Evolutionary conservation across 2,329 filamentous ascomycete species (phyloP).

Genomic region (Pseudogymnoascus sp.): DNA sequence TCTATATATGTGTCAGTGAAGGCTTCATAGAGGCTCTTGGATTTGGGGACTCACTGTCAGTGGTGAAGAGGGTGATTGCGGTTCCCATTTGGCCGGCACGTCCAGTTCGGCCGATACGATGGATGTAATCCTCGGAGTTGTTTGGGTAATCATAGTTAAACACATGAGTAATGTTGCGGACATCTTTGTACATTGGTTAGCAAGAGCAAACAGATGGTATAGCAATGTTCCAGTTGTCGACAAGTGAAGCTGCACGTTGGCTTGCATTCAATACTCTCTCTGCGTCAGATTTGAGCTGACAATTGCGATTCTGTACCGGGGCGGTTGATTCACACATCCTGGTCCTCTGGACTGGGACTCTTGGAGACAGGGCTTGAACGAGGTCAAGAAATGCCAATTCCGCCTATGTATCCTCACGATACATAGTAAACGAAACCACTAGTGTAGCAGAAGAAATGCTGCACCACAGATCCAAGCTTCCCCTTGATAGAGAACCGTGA

Average conservation of each 20-base stretch:
- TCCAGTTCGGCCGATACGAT: conserved; percentile 92
- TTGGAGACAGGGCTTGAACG: conserved; percentile 69
- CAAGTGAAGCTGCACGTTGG: conserved; percentile 31
- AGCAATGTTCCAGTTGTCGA: conserved; percentile 57
- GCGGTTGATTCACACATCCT: conserved; percentile 50
- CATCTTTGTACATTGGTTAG: conserved; percentile 92
- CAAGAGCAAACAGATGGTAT: conserved; percentile 53
- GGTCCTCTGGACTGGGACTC: conserved; percentile 55
- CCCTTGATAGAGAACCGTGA: conserved; percentile 74
- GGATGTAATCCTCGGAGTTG: conserved; percentile 98
- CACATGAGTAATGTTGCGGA: conserved; percentile 99
- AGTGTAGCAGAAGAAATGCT: conserved; percentile 62
- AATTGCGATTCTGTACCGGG: conserved; percentile 43
- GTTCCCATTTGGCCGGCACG: conserved; percentile 92
- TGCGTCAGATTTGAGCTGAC: conserved; percentile 32
- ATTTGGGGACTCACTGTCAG: conserved; percentile 76
- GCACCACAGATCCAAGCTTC: conserved; percentile 82
- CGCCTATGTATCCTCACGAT: conserved; percentile 64
- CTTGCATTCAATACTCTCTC: conserved; percentile 37
- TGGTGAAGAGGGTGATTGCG: conserved; percentile 97
- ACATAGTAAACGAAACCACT: conserved; percentile 69
- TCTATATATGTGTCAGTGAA: conserved; percentile 44
- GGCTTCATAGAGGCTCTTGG: conserved; percentile 13
- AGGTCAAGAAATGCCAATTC: conserved; percentile 73
- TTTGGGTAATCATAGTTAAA: conserved; percentile 99